Base-by-base conservation (phyloP, 371 early-diverging fungal genomes). In the Actinomucor elegans region DNA sequence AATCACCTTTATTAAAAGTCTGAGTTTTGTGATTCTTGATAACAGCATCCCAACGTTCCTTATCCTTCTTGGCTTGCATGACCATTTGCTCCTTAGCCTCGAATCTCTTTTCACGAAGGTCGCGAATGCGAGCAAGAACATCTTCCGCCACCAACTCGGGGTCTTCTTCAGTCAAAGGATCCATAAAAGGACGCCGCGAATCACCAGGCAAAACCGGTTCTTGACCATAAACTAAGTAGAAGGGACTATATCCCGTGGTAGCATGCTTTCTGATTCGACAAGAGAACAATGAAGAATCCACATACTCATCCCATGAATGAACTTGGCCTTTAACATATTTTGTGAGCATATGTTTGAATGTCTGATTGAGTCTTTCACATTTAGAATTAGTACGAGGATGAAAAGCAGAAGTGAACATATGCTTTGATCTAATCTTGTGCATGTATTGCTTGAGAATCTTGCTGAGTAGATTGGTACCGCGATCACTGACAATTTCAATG, bases 291-390 rank as follows among this genome's bases (percentile, higher is more conserved):
- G 27, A 41, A 23, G 41, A 23, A 7, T 52, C 52, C 6, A 52
- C 0, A 34, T 18, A 52, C 9, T 42, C 43, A 33, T 52, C 52
- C 52, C 52, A 52, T 4, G 20, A 23, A 15, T 48, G 48, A 1
- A 55, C 14, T 6, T 12, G 34, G 18, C 56, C 42, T 8, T 57
- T 33, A 2, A 29, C 44, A 49, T 57, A 48, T 28, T 48, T 56
- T 2, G 6, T 33, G 1, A 56, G 44, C 32, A 43, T 35, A 6
- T 29, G 17, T 14, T 56, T 56, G 6, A 56, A 31, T 11, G 14
- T 56, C 17, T 34, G 52, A 38, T 71, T 67, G 9, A 61, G 21
- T 31, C 65, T 37, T 37, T 71, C 59, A 29, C 52, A 44, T 41
- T 59, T 57, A 9, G 61, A 66, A 29, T 71, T 65, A 5, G 20